phyloP scores from a whole-genome alignment of 306 rosid species.

The Prinsepia uniflora region DNA sequence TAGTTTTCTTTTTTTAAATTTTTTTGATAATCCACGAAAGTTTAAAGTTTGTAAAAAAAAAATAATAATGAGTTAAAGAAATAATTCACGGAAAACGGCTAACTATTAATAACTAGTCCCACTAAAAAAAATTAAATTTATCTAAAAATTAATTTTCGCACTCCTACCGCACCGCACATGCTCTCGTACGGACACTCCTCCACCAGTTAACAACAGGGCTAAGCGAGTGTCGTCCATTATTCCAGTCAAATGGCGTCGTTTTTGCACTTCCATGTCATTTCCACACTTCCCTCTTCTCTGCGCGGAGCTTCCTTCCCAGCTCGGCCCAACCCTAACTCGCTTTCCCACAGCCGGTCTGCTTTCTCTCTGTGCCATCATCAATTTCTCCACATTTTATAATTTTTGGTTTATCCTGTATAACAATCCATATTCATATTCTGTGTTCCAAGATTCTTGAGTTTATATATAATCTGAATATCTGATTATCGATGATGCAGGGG shows the following conservation, averaged over 20 bases:
- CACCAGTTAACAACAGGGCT: background rate
- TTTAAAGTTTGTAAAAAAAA: no score
- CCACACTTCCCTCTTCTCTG: constrained; percentile 36
- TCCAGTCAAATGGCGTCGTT: constrained; percentile 58
- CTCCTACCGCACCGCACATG: no score
- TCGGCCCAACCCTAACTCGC: constrained; percentile 38
- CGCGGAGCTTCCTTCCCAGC: constrained; percentile 30
- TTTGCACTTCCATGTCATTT: constrained; percentile 38
- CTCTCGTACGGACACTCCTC: no score
- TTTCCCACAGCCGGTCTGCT: constrained; percentile 46
- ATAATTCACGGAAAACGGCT: no score
- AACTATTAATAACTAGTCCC: no score
- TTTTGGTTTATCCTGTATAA: background rate
- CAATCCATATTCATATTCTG: no score
- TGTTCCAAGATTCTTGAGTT: background rate
- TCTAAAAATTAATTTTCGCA: no score
- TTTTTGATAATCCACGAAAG: no score
- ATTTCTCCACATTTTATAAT: background rate
- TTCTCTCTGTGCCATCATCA: constrained; percentile 10
- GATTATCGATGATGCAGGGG: constrained; percentile 28
- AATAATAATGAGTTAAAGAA: no score
- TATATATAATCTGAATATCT: background rate
- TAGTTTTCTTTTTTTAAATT: no score
- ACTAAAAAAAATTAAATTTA: no score
- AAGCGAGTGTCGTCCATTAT: background rate